Evolutionary conservation across 768 basidiomycete species (phyloP).

Genomic region (Termitomyces sp.): DNA sequence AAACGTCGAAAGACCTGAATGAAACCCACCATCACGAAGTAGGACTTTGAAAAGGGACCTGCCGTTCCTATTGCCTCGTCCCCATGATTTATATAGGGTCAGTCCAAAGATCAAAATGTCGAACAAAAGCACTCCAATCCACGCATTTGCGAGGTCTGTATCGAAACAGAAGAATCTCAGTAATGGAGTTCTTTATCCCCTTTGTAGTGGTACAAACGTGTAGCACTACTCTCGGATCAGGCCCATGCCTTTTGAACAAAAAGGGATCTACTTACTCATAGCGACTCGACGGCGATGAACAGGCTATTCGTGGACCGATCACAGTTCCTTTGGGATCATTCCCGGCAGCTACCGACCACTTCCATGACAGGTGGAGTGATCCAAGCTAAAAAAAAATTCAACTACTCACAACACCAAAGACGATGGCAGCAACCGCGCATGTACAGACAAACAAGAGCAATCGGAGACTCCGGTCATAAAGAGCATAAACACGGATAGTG

Average conservation of each 20-base stretch:
- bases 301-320: background rate
- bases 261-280: background rate
- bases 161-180: background rate
- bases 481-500: slow-evolving; percentile 36
- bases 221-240: background rate
- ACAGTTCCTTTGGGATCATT: background rate
- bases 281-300: background rate
- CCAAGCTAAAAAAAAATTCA: too few species aligned
- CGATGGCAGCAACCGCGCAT: slow-evolving; percentile 23
- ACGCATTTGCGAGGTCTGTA: slow-evolving; percentile 31
- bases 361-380: too few species aligned
- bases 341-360: background rate
- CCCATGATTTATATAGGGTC: slow-evolving; percentile 33
- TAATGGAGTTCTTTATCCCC: too few species aligned
- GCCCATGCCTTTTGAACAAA: background rate
- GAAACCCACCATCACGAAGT: slow-evolving; percentile 36
- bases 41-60: slow-evolving; percentile 26
- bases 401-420: slow-evolving; percentile 21
- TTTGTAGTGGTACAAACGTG: background rate
- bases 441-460: slow-evolving; percentile 23
- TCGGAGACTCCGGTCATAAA: slow-evolving; percentile 28
- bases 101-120: slow-evolving; percentile 22
- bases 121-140: slow-evolving; percentile 17
- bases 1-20: background rate
- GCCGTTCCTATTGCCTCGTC: slow-evolving; percentile 13